A percentile compares a stretch with the other conserved stretches of the same genome.
Evolutionary conservation across 2,329 filamentous ascomycete genomes (phyloP).

Genomic region (Tolypocladium tropicale): DNA sequence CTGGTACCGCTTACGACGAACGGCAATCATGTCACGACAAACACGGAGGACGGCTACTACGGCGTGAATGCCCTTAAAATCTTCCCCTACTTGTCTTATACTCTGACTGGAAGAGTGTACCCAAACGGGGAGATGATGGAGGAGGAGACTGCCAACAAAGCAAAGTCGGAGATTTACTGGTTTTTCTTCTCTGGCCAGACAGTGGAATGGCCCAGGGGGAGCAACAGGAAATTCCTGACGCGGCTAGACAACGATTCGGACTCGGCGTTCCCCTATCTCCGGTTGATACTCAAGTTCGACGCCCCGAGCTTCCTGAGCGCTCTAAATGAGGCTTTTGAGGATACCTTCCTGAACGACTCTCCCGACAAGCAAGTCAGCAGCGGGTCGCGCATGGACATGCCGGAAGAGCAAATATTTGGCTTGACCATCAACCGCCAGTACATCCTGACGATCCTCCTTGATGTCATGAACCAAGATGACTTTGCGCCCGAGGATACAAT

Average conservation of each 20-base stretch:
- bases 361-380: conserved; percentile 52
- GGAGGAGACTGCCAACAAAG: conserved; percentile 60
- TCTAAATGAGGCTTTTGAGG: conserved; percentile 94
- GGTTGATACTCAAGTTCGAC: conserved; percentile 78
- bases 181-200: conserved; percentile 84
- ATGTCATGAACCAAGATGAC: conserved; percentile 72
- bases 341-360: conserved; percentile 79
- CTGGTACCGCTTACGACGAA: conserved; percentile 48
- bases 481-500: conserved; percentile 78
- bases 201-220: conserved; percentile 62
- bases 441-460: conserved; percentile 78
- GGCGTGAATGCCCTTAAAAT: conserved; percentile 74
- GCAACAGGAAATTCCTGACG: conserved; percentile 49
- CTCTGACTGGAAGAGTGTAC: conserved; percentile 82
- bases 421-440: conserved; percentile 82
- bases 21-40: conserved; percentile 40
- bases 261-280: conserved; percentile 75
- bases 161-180: conserved; percentile 84
- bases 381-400: conserved; percentile 36
- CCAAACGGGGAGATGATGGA: conserved; percentile 70
- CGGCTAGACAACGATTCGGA: conserved; percentile 45
- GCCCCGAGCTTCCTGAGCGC: conserved; percentile 88
- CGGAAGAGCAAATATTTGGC: conserved; percentile 57
- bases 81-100: conserved; percentile 90
- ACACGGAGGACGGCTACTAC: conserved; percentile 50